Conservation (phyloP, 73 alveolate genomes). For the Strombidium stylifer region DNA sequence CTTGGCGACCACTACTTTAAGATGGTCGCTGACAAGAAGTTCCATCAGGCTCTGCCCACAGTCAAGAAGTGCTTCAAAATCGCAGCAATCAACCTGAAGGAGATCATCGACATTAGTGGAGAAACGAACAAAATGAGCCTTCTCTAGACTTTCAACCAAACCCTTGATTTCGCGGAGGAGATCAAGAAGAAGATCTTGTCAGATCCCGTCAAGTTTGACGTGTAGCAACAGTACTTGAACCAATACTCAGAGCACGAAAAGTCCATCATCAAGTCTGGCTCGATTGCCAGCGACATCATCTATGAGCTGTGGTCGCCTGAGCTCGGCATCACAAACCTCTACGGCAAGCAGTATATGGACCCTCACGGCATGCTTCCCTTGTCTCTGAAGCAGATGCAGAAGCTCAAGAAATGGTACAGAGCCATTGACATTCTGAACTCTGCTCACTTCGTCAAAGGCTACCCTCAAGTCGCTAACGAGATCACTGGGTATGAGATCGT, state of each 20-base stretch:
- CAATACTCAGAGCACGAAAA: slow-evolving; percentile 16
- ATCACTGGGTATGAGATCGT: slow-evolving; percentile 59
- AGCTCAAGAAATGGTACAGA: slow-evolving; percentile 34
- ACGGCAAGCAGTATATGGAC: slow-evolving; percentile 36
- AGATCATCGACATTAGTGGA: too few relatives aligned
- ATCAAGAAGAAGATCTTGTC: slow-evolving; percentile 4
- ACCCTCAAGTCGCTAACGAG: slow-evolving; percentile 34
- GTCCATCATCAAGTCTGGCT: slow-evolving; percentile 36
- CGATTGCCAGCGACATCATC: slow-evolving; percentile 41
- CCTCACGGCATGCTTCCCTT: slow-evolving; percentile 60
- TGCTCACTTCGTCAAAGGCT: slow-evolving; percentile 3
- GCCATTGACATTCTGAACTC: slow-evolving; percentile 41
- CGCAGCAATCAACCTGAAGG: slow-evolving; percentile 43
- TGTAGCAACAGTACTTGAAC: background rate
- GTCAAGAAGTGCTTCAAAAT: slow-evolving; percentile 33
- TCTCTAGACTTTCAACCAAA: slow-evolving; percentile 12
- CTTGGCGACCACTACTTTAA: slow-evolving; percentile 33
- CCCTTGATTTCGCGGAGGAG: slow-evolving; percentile 19
- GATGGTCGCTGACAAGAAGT: slow-evolving; percentile 8
- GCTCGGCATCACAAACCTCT: slow-evolving; percentile 39
- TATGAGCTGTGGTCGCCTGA: slow-evolving; percentile 47
- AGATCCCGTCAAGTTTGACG: slow-evolving; percentile 3
- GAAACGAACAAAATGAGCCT: background rate
- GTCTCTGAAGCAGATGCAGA: slow-evolving; percentile 30
- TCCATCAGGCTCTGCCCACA: slow-evolving; percentile 21